Evolutionary conservation across 192 early-diverging fungal species (phyloP).

Genomic region (Coemansia sp.): DNA sequence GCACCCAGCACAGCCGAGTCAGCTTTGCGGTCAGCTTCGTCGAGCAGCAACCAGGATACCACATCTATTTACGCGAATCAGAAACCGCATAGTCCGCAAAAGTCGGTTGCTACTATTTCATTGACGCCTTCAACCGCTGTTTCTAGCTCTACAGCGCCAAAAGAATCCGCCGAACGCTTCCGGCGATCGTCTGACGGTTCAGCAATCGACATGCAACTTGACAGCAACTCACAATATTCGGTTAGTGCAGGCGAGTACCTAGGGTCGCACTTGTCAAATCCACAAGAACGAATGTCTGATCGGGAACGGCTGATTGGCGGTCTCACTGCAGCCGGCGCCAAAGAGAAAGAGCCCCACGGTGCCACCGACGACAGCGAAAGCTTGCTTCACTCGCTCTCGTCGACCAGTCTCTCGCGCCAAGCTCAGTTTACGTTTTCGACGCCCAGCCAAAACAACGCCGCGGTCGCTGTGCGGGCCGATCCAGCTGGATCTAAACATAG

Average conservation of each 20-base stretch:
- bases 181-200: slow-evolving; percentile 11
- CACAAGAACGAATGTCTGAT: neutral
- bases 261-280: neutral
- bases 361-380: slow-evolving; percentile 13
- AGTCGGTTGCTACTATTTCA: neutral
- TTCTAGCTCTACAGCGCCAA: neutral
- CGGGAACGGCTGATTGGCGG: neutral
- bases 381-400: slow-evolving; percentile 14
- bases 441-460: slow-evolving; percentile 6
- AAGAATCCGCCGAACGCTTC: neutral
- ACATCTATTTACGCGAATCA: neutral
- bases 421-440: slow-evolving; percentile 42
- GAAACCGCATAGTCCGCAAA: neutral
- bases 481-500: neutral
- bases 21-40: neutral
- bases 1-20: slow-evolving; percentile 12
- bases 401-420: slow-evolving; percentile 33
- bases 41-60: neutral
- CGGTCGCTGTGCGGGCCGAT: neutral
- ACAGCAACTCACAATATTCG: slow-evolving; percentile 10
- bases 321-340: neutral
- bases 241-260: neutral
- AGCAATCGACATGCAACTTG: slow-evolving; percentile 20
- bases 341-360: neutral
- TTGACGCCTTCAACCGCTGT: neutral